Evolutionary conservation across 2,329 filamentous ascomycete species (phyloP).

Genomic region (Penicillium sp.): DNA sequence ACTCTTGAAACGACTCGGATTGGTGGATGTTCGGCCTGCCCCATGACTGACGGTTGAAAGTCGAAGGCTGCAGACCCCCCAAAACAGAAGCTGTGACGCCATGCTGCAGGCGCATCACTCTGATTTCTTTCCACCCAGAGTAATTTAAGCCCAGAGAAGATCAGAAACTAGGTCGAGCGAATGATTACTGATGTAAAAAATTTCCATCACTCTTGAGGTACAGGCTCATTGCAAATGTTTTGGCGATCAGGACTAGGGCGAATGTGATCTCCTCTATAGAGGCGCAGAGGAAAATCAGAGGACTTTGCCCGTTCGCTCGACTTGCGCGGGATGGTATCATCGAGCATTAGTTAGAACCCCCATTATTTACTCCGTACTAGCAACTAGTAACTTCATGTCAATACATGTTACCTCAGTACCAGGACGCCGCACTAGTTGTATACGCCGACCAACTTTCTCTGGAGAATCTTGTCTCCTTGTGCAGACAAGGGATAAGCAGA

Average conservation of each 20-base stretch:
- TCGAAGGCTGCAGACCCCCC: conserved; percentile 27
- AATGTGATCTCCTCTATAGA: conserved; percentile 4
- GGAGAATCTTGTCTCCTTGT: neutral
- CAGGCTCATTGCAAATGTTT: conserved; percentile 1
- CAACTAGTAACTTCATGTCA: neutral
- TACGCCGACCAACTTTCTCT: conserved; percentile 6
- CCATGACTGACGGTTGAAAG: conserved; percentile 24
- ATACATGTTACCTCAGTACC: conserved; percentile 5
- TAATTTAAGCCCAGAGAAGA: neutral
- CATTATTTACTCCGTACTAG: conserved; percentile 9
- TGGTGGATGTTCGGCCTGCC: conserved; percentile 23
- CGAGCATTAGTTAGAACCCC: neutral
- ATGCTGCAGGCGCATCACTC: conserved; percentile 24
- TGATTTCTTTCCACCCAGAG: conserved; percentile 14
- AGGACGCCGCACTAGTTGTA: conserved; percentile 7
- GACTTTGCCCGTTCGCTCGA: neutral
- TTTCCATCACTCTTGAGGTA: conserved; percentile 4
- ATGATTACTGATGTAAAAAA: conserved; percentile 22
- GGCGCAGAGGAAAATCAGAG: neutral
- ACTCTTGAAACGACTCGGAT: conserved; percentile 8
- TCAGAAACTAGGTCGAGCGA: conserved; percentile 15
- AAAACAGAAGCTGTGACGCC: conserved; percentile 31
- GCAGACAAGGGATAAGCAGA: neutral
- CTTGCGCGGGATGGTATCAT: conserved; percentile 12
- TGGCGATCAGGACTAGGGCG: conserved; percentile 3